Percentiles rank a stretch among this genome's conserved stretches.
Conservation (phyloP, 129 eudicot genomes). For the Artemisia argyi region DNA sequence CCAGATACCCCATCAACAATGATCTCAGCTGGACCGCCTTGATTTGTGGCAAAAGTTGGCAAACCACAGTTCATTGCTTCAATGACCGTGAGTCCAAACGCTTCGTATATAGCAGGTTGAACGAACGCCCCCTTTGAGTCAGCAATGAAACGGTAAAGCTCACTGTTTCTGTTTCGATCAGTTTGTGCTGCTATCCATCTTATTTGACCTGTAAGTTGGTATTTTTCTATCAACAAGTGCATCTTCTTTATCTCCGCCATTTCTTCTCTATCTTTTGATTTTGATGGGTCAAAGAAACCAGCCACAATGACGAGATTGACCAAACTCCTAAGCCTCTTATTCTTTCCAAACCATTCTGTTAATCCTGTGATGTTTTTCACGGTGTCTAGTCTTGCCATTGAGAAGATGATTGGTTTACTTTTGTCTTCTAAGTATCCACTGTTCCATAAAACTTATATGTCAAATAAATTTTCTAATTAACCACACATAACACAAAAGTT, state of each 20-base stretch:
- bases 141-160: slow-evolving; percentile 84
- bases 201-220: slow-evolving; percentile 82
- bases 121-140: slow-evolving; percentile 95
- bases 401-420: slow-evolving; percentile 82
- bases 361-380: slow-evolving; percentile 92
- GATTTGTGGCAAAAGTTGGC: slow-evolving; percentile 89
- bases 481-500: background rate
- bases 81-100: slow-evolving; percentile 94
- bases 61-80: slow-evolving; percentile 99
- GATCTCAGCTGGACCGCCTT: slow-evolving; percentile 99
- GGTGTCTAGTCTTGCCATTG: slow-evolving; percentile 95
- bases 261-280: slow-evolving; percentile 97
- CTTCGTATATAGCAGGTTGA: slow-evolving; percentile 96
- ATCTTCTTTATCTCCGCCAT: slow-evolving; percentile 84
- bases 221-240: slow-evolving; percentile 74
- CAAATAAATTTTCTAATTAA: slow-evolving; percentile 5
- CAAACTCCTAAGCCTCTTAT: slow-evolving; percentile 71
- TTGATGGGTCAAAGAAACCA: slow-evolving; percentile 81
- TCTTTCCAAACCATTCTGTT: slow-evolving; percentile 88
- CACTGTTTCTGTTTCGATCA: slow-evolving; percentile 75
- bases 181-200: slow-evolving; percentile 99
- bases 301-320: slow-evolving; percentile 93
- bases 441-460: slow-evolving; percentile 15
- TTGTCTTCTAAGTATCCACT: slow-evolving; percentile 86
- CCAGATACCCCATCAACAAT: slow-evolving; percentile 93